Base-by-base conservation (phyloP, 768 basidiomycete species). In the Gelatoporia subvermispora region DNA sequence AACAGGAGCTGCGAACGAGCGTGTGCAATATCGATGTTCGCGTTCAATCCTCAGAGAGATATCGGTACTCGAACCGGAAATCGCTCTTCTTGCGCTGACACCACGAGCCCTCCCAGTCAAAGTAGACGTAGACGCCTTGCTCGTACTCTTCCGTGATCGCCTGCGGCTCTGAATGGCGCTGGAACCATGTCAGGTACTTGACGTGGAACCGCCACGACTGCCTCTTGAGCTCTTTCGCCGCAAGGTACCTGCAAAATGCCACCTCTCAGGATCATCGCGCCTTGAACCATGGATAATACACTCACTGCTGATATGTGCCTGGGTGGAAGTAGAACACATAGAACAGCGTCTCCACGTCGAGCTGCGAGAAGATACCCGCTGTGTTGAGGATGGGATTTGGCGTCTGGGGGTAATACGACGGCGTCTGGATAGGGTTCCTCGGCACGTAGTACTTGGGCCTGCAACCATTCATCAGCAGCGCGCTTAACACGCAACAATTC, bases 141-240 rank as follows among this genome's bases (percentile, higher is more conserved):
- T 99, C 96, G 66, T 97, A 99, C 65, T 98, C 95, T 59, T 98
- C 95, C 45, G 96, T 99, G 65, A 99, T 97, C 1, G 93, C 93
- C 62, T 95, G 92, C 8, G 96, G 96, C 62, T 98, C 94, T 20
- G 92, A 93, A 61, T 96, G 92, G 34, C 96, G 82, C 67, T 98
- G 96, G 81, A 99, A 99, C 94, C 96, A 99, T 24, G 96, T 99
- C 52, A 99, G 72, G 65, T 97, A 99, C 70, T 98, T 97, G 52
- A 97, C 90, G 67, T 99, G 96, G 76, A 98, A 99, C 42, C 96
- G 84, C 96, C 96, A 99, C 35, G 92, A 93, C 65, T 97, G 95
- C 43, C 88, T 79, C 72, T 98, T 98, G 55, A 99, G 75, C 68
- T 99, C 96, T 63, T 91, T 92, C 4, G 96, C 96, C 2, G 96